A percentile compares a stretch with the other conserved stretches of the same genome.
Evolutionary conservation across 2,329 filamentous ascomycete species (phyloP).

Genomic region (Alternaria incomplexa): DNA sequence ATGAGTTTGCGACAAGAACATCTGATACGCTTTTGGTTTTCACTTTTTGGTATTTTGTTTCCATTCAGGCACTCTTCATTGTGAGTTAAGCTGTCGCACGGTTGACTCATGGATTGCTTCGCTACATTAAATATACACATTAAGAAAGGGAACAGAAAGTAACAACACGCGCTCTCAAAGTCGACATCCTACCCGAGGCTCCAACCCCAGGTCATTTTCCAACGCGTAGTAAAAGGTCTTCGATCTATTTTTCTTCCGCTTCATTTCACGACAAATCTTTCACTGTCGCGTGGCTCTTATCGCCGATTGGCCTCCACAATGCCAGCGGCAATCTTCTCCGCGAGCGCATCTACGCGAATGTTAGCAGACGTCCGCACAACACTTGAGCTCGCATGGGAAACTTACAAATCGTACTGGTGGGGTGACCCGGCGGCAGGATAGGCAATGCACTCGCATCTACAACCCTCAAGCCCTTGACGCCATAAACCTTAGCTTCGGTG

Average conservation of each 20-base stretch:
- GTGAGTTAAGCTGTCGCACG: not conserved
- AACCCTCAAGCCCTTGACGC: slow-evolving; percentile 5
- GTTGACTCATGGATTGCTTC: not conserved
- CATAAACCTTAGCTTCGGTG: slow-evolving; percentile 37
- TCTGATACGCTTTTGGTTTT: not conserved
- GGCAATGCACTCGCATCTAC: slow-evolving; percentile 2
- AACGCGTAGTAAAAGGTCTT: not conserved
- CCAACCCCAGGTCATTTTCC: not conserved
- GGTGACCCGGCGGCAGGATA: not conserved
- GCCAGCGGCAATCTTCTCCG: not conserved
- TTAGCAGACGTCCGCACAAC: not conserved
- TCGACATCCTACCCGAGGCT: not conserved
- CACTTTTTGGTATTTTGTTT: not conserved
- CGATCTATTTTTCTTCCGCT: not conserved
- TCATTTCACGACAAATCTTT: not conserved
- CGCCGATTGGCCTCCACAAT: not conserved
- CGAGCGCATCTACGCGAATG: not conserved
- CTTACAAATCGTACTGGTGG: not conserved
- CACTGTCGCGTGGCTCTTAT: not conserved
- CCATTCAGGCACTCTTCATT: not conserved
- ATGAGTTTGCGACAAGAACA: not conserved
- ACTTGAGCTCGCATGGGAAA: not conserved
- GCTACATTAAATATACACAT: not conserved
- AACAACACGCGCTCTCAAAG: not conserved
- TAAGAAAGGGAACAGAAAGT: not conserved